phyloP scores from a whole-genome alignment of 164 flowering plant genomes.

The Amborella trichopoda region DNA sequence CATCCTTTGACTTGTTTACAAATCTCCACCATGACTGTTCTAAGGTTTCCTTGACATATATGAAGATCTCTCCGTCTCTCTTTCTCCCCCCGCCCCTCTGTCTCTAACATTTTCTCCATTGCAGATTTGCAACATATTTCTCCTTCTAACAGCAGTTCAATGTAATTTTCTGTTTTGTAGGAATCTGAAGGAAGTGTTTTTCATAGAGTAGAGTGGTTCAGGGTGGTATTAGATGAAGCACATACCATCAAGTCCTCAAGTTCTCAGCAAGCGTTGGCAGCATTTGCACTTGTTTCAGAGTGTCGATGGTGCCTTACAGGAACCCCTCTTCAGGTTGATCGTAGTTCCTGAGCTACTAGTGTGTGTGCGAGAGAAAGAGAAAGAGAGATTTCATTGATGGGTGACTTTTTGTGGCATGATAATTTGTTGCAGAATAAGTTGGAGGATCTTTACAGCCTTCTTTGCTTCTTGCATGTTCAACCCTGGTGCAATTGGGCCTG shows the following conservation, averaged over 20 bases:
- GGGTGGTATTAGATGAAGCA: constrained; percentile 86
- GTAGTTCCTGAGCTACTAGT: background rate
- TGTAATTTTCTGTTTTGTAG: too few species aligned
- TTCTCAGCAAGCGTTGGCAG: constrained; percentile 52
- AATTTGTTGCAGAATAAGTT: constrained; percentile 62
- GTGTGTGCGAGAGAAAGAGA: too few species aligned
- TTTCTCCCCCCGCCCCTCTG: too few species aligned
- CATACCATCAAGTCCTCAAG: constrained; percentile 61
- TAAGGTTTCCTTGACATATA: too few species aligned
- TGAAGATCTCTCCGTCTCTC: too few species aligned
- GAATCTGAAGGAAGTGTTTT: constrained; percentile 35
- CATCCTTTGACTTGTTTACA: too few species aligned
- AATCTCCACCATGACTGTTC: too few species aligned
- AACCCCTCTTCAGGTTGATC: constrained; percentile 70
- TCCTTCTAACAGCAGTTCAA: background rate
- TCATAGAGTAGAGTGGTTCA: constrained; percentile 53
- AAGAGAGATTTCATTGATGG: too few species aligned
- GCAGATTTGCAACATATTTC: background rate
- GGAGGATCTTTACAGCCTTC: constrained; percentile 73
- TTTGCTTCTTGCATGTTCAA: constrained; percentile 71
- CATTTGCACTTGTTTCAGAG: constrained; percentile 41
- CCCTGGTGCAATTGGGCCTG: constrained; percentile 94
- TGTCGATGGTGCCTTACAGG: constrained; percentile 92
- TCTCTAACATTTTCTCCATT: background rate
- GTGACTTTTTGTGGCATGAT: too few species aligned